Percentiles rank a stretch among this genome's conserved stretches.
These are phyloP conservation scores for Pulchroboletus neoregius DNA, from an alignment of 1,284 basidiomycete genomes.

Conservation along the genomic window DNA sequence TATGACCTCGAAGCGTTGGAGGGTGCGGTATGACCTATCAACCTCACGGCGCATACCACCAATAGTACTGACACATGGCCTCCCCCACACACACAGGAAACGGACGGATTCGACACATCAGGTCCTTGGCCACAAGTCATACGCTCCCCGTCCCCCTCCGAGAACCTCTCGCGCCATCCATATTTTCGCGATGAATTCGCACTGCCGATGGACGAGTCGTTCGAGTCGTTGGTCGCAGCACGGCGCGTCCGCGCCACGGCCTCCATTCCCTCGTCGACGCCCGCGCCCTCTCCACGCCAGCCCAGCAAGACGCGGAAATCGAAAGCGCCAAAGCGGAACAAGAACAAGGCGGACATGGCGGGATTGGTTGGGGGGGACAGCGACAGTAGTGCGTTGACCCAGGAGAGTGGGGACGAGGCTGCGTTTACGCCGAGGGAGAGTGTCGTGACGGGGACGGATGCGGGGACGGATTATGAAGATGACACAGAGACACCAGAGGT, in stretches of 20 bases:
- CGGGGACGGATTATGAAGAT: constrained; percentile 63
- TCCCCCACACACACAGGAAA: constrained; percentile 44
- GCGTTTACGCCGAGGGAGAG: constrained; percentile 55
- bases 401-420: constrained; percentile 71
- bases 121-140: constrained; percentile 47
- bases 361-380: constrained; percentile 73
- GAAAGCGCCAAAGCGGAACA: constrained; percentile 25
- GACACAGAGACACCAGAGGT: constrained; percentile 53
- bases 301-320: constrained; percentile 28
- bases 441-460: constrained; percentile 64
- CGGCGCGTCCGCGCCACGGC: constrained; percentile 63
- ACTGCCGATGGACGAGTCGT: constrained; percentile 54
- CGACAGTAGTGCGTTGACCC: constrained; percentile 74
- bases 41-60: background rate
- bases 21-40: constrained; percentile 43
- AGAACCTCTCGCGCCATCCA: constrained; percentile 63
- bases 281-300: constrained; percentile 42
- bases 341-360: constrained; percentile 47
- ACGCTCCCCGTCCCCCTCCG: constrained; percentile 59
- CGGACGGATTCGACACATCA: constrained; percentile 56
- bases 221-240: constrained; percentile 54
- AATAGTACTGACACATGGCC: constrained; percentile 1
- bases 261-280: constrained; percentile 54
- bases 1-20: constrained; percentile 80
- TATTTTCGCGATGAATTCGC: constrained; percentile 67